phyloP scores from a whole-genome alignment of 2,329 filamentous ascomycete species.

The Penicillium verrucosum region DNA sequence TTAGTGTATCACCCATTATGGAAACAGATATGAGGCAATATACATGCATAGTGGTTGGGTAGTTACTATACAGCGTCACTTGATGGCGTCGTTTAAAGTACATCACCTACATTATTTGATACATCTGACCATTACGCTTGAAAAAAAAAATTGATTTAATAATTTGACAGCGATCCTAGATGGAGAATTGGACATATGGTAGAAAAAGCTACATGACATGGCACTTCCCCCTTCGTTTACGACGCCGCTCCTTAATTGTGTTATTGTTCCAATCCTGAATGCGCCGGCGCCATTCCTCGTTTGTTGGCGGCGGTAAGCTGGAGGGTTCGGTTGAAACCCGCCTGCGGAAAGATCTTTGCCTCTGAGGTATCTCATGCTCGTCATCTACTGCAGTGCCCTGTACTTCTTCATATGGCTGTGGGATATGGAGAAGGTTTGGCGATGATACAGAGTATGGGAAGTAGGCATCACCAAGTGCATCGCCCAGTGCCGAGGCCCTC shows the following conservation, averaged over 20 bases:
- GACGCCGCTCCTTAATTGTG: constrained; percentile 36
- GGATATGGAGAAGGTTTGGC: constrained; percentile 30
- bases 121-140: neutral
- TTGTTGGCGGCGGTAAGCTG: constrained; percentile 27
- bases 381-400: constrained; percentile 20
- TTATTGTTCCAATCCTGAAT: constrained; percentile 42
- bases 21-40: neutral
- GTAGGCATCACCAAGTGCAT: constrained; percentile 22
- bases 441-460: constrained; percentile 34
- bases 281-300: constrained; percentile 38
- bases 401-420: constrained; percentile 19
- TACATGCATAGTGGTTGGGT: no score
- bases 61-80: neutral
- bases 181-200: neutral
- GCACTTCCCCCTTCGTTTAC: constrained; percentile 36
- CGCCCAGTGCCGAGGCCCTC: constrained; percentile 16
- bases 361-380: constrained; percentile 18
- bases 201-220: constrained; percentile 35
- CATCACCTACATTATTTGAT: neutral
- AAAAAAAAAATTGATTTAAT: neutral
- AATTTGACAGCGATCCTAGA: neutral
- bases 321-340: constrained; percentile 35
- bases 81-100: neutral
- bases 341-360: constrained; percentile 24
- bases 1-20: neutral